Conservation (phyloP, 192 early-diverging fungal species). For the Anaeromyces robustus region DNA sequence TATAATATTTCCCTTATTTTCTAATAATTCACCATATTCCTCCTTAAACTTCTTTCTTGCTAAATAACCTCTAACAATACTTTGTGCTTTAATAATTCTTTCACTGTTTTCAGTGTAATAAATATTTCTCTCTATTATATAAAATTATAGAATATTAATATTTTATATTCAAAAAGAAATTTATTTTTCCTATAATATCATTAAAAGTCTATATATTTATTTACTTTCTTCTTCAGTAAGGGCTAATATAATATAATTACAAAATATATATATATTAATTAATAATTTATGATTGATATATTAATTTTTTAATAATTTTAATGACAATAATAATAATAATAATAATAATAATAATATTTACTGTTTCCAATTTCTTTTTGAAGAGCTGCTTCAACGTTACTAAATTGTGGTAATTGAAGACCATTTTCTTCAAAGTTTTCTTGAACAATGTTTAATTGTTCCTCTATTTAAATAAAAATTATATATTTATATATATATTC, state of each 20-base stretch:
- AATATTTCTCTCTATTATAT: background rate
- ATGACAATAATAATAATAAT: no score
- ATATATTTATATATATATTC: no score
- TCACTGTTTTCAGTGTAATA: background rate
- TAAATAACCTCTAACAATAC: background rate
- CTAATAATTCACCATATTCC: constrained; percentile 1
- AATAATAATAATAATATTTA: background rate
- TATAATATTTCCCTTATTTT: constrained; percentile 13
- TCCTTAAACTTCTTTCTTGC: constrained; percentile 12
- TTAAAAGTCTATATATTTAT: no score
- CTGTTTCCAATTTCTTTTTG: background rate
- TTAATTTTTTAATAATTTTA: no score
- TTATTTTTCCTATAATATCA: no score
- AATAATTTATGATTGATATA: no score
- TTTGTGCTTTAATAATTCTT: background rate
- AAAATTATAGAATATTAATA: no score
- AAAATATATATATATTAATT: no score
- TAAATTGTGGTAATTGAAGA: background rate
- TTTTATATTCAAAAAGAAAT: no score
- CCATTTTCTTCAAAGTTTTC: background rate
- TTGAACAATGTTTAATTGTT: background rate
- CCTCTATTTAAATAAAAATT: background rate
- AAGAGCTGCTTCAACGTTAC: background rate
- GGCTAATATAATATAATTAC: no score
- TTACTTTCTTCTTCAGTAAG: no score